These are phyloP conservation scores for Rhodotorula sp. DNA, from an alignment of 1,284 basidiomycete species.

Conservation along the genomic window DNA sequence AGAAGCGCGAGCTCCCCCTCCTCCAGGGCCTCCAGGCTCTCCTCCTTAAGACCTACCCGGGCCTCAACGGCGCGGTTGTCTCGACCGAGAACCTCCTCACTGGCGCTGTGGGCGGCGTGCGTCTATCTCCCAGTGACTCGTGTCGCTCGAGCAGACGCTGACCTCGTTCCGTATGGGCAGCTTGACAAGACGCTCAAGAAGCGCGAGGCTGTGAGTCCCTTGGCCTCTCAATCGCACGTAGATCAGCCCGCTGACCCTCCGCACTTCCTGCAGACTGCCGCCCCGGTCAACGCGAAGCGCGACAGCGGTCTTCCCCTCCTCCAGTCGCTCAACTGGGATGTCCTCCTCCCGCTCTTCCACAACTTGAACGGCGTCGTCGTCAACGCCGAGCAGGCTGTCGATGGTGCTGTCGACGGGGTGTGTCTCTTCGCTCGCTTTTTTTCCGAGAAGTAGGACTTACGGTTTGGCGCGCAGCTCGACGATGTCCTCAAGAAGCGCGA, in stretches of 20 bases:
- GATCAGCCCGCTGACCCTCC: background rate
- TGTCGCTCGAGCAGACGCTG: no score
- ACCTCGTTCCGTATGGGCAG: no score
- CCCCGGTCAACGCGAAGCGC: background rate
- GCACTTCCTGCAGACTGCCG: background rate
- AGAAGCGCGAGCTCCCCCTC: slow-evolving; percentile 3
- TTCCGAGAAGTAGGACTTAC: no score
- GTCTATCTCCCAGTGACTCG: no score
- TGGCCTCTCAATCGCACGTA: no score
- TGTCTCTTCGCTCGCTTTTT: background rate
- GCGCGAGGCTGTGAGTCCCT: background rate
- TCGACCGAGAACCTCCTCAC: background rate
- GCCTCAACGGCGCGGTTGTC: slow-evolving; percentile 8
- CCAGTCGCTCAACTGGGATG: background rate
- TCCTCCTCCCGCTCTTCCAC: slow-evolving; percentile 3
- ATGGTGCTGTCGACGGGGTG: background rate
- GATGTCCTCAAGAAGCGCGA: slow-evolving; percentile 9
- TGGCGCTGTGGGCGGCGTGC: background rate
- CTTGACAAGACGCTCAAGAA: background rate
- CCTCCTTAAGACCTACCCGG: slow-evolving; percentile 6
- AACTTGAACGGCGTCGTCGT: slow-evolving; percentile 4
- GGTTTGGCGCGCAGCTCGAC: no score
- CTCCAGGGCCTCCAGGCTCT: background rate
- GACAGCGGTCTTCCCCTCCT: background rate
- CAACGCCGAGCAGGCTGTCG: background rate